These are phyloP conservation scores for Abrus precatorius DNA, from an alignment of 306 rosid genomes.

Conservation along the genomic window DNA sequence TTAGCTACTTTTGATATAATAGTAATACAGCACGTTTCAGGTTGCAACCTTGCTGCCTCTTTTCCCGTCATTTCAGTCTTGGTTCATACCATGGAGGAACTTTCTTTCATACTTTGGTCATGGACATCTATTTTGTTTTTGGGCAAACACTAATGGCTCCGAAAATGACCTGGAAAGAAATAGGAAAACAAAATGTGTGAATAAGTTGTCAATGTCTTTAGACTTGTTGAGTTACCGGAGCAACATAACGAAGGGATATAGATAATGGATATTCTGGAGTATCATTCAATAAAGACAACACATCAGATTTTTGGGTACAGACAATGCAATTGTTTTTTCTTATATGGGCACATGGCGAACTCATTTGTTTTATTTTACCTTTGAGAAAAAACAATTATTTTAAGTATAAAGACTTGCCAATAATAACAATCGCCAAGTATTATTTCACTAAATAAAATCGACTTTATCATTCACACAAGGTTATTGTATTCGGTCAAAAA, in stretches of 20 bases:
- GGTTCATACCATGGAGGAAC: not conserved
- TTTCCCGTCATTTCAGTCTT: not conserved
- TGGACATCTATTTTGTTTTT: not conserved
- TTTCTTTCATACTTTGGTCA: conserved; percentile 2
- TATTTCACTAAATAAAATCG: too few relatives aligned
- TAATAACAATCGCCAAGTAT: too few relatives aligned
- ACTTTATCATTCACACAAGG: too few relatives aligned
- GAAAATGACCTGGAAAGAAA: not conserved
- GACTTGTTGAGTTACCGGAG: not conserved
- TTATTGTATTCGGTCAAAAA: too few relatives aligned
- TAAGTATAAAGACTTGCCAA: not conserved
- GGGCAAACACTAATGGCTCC: too few relatives aligned
- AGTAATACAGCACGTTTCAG: conserved; percentile 10
- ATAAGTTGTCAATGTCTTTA: conserved; percentile 3
- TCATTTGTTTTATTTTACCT: not conserved
- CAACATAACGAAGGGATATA: not conserved
- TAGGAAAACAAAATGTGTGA: not conserved
- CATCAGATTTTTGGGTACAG: not conserved
- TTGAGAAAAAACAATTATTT: not conserved
- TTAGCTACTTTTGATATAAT: conserved; percentile 8
- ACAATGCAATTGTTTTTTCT: not conserved
- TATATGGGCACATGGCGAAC: not conserved
- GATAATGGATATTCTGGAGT: not conserved
- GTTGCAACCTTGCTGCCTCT: too few relatives aligned
- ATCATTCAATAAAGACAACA: not conserved